These are phyloP conservation scores for Pythium coloratum DNA, from an alignment of 352 stramenopile species.

Conservation along the genomic window DNA sequence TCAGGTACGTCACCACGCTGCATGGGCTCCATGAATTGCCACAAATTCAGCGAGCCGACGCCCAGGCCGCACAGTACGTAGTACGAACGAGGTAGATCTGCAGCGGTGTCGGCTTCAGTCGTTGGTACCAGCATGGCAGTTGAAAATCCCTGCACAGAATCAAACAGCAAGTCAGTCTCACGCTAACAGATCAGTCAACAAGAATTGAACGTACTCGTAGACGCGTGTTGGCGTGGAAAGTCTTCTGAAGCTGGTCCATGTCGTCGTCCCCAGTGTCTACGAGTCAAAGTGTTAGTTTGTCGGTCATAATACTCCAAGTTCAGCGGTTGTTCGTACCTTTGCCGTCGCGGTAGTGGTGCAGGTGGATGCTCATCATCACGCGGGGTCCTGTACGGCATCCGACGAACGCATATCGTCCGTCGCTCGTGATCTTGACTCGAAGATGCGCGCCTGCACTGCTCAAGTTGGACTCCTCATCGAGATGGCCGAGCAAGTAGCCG, in stretches of 20 bases:
- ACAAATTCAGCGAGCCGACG: constrained; percentile 69
- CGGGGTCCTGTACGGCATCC: constrained; percentile 64
- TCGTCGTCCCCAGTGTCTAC: constrained; percentile 78
- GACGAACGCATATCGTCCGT: constrained; percentile 83
- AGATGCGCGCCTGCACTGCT: constrained; percentile 51
- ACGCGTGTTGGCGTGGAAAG: constrained; percentile 57
- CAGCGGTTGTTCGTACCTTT: constrained; percentile 49
- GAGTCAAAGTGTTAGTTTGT: background rate
- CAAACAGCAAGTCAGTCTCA: constrained; percentile 14
- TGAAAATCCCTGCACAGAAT: constrained; percentile 61
- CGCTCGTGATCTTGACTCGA: constrained; percentile 73
- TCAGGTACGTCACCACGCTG: constrained; percentile 31
- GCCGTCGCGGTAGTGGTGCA: constrained; percentile 79
- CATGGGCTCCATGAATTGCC: constrained; percentile 62
- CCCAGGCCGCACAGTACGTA: constrained; percentile 75
- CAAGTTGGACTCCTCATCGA: constrained; percentile 73
- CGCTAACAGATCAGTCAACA: background rate
- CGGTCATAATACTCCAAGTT: background rate
- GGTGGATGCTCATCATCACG: constrained; percentile 80
- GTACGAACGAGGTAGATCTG: constrained; percentile 34
- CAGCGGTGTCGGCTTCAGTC: background rate
- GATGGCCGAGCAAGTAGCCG: constrained; percentile 75
- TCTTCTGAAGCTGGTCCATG: constrained; percentile 78
- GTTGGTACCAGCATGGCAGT: constrained; percentile 38
- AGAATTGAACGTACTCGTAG: constrained; percentile 46